Evolutionary conservation across 176 grass and related monocot genomes (phyloP).

Genomic region (Echinochloa phyllopogon): DNA sequence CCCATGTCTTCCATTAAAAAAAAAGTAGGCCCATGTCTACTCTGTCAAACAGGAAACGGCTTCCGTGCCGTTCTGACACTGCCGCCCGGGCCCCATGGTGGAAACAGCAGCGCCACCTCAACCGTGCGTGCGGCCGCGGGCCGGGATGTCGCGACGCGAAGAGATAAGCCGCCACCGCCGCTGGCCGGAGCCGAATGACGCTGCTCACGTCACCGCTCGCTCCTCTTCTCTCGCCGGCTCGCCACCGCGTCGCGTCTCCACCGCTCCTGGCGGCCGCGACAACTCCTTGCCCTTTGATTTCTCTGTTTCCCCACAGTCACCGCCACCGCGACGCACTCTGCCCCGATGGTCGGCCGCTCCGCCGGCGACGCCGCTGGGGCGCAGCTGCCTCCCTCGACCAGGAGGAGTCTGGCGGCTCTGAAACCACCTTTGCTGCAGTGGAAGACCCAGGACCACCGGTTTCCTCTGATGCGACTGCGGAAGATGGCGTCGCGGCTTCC

Average conservation of each 20-base stretch:
- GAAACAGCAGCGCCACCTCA: constrained; percentile 10
- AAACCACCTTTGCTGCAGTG: constrained; percentile 11
- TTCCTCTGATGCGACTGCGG: constrained; percentile 32
- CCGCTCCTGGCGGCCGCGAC: neutral
- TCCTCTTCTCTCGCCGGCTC: constrained; percentile 29
- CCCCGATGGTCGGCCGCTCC: neutral
- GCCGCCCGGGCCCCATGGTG: neutral
- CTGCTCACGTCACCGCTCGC: constrained; percentile 38
- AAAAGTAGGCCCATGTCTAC: neutral
- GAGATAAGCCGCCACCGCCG: constrained; percentile 54
- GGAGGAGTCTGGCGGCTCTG: constrained; percentile 49
- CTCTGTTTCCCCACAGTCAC: neutral
- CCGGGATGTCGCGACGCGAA: constrained; percentile 29
- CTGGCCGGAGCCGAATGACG: constrained; percentile 56
- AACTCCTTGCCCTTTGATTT: constrained; percentile 5
- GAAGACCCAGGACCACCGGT: constrained; percentile 4
- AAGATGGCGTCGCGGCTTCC: constrained; percentile 18
- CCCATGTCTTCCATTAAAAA: neutral
- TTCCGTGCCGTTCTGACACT: neutral
- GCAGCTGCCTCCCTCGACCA: constrained; percentile 51
- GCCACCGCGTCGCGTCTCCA: constrained; percentile 18
- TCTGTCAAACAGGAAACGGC: neutral
- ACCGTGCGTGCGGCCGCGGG: constrained; percentile 42
- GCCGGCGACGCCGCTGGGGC: neutral
- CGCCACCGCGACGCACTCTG: neutral